These are phyloP conservation scores for Apiotrichum veenhuisii DNA, from an alignment of 1,284 basidiomycete genomes.

Conservation along the genomic window DNA sequence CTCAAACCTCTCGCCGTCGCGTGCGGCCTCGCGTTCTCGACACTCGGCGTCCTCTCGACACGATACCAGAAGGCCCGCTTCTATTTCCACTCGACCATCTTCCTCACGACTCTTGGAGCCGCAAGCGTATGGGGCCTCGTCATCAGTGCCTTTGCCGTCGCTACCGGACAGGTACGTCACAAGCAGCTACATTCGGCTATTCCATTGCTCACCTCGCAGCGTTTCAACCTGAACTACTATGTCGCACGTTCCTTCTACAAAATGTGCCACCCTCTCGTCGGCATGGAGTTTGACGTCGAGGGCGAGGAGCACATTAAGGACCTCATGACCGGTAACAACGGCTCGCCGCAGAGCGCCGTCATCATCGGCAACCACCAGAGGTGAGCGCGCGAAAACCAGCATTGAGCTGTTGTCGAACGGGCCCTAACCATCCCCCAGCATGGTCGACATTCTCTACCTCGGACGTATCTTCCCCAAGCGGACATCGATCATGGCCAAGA, in stretches of 20 bases:
- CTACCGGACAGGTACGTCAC: slow-evolving; percentile 58
- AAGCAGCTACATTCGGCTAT: background rate
- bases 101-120: slow-evolving; percentile 68
- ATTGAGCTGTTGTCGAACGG: background rate
- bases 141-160: slow-evolving; percentile 64
- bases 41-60: slow-evolving; percentile 38
- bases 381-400: slow-evolving; percentile 25
- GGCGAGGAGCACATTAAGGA: slow-evolving; percentile 72
- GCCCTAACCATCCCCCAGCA: slow-evolving; percentile 52
- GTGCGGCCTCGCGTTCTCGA: slow-evolving; percentile 41
- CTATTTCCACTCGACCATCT: slow-evolving; percentile 70
- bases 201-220: slow-evolving; percentile 42
- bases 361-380: slow-evolving; percentile 89
- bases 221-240: slow-evolving; percentile 78
- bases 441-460: slow-evolving; percentile 79
- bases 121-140: slow-evolving; percentile 74
- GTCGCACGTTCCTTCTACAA: slow-evolving; percentile 82
- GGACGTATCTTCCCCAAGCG: slow-evolving; percentile 81
- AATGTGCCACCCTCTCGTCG: slow-evolving; percentile 63
- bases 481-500: slow-evolving; percentile 90
- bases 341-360: slow-evolving; percentile 53
- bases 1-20: slow-evolving; percentile 44
- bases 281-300: slow-evolving; percentile 72
- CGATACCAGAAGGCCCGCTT: slow-evolving; percentile 41
- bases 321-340: slow-evolving; percentile 55